phyloP scores from a whole-genome alignment of 352 stramenopile species.

The Halophytophthora polymorphica region DNA sequence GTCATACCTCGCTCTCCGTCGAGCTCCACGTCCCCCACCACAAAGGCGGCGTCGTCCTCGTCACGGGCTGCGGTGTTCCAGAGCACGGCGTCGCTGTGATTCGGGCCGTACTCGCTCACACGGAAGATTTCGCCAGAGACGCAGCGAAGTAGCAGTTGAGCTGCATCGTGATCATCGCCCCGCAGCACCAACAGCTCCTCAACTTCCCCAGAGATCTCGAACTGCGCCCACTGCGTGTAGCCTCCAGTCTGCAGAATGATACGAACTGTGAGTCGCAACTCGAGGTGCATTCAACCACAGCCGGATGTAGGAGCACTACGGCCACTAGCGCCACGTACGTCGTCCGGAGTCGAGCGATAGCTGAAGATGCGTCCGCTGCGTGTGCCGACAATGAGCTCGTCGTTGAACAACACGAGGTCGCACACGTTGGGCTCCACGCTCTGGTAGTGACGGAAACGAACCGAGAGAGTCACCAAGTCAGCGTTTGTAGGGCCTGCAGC shows the following conservation, averaged over 20 bases:
- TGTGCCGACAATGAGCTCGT: slow-evolving; percentile 59
- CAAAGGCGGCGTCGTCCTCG: slow-evolving; percentile 34
- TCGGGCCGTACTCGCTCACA: slow-evolving; percentile 1
- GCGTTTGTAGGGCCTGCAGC: background rate
- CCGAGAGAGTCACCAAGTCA: background rate
- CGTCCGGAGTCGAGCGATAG: slow-evolving; percentile 35
- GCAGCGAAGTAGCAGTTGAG: slow-evolving; percentile 43
- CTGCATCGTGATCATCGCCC: slow-evolving; percentile 7
- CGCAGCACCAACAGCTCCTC: slow-evolving; percentile 45
- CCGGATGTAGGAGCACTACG: background rate
- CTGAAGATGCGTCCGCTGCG: slow-evolving; percentile 59
- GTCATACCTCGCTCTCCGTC: slow-evolving; percentile 16
- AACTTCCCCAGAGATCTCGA: slow-evolving; percentile 59
- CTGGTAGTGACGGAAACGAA: slow-evolving; percentile 18
- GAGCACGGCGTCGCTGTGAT: slow-evolving; percentile 18
- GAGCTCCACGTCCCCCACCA: slow-evolving; percentile 40
- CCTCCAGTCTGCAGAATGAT: slow-evolving; percentile 33
- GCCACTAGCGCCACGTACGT: slow-evolving; percentile 6
- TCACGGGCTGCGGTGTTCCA: slow-evolving; percentile 33
- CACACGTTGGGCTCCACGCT: slow-evolving; percentile 69
- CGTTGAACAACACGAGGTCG: slow-evolving; percentile 44
- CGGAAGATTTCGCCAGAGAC: slow-evolving; percentile 55
- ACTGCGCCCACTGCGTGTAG: slow-evolving; percentile 47
- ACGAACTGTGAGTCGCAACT: background rate
- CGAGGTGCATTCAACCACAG: background rate